These are phyloP conservation scores for Spergularia bocconei DNA, from an alignment of 148 eudicot genomes.

Conservation along the genomic window DNA sequence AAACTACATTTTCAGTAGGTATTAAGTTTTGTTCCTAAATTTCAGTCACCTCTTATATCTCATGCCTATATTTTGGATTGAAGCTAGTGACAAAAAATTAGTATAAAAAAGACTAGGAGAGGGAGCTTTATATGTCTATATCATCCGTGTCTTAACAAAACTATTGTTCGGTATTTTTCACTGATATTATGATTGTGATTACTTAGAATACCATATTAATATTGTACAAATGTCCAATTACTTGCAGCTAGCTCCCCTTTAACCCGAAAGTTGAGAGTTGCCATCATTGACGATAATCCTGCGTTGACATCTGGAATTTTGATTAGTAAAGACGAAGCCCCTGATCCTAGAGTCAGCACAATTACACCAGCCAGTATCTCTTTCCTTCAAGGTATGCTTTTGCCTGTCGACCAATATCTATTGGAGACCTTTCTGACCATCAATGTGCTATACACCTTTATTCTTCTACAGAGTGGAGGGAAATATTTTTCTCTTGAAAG, in stretches of 20 bases:
- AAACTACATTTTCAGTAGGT: not conserved
- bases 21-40: not conserved
- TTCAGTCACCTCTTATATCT: not conserved
- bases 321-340: constrained; percentile 64
- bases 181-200: not conserved
- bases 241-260: constrained; percentile 75
- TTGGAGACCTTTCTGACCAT: not conserved
- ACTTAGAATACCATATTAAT: not conserved
- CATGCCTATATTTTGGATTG: not conserved
- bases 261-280: constrained; percentile 67
- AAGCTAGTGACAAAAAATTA: no score
- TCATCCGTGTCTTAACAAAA: not conserved
- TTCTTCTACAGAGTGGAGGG: not conserved
- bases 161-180: not conserved
- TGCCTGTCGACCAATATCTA: not conserved
- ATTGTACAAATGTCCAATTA: not conserved
- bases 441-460: no score
- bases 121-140: no score
- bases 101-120: no score
- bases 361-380: constrained; percentile 87
- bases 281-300: constrained; percentile 91
- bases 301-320: constrained; percentile 44
- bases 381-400: constrained; percentile 67
- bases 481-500: not conserved
- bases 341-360: constrained; percentile 98